Conservation (phyloP, 2,329 filamentous ascomycete species). For the Fusarium bactridioides region DNA sequence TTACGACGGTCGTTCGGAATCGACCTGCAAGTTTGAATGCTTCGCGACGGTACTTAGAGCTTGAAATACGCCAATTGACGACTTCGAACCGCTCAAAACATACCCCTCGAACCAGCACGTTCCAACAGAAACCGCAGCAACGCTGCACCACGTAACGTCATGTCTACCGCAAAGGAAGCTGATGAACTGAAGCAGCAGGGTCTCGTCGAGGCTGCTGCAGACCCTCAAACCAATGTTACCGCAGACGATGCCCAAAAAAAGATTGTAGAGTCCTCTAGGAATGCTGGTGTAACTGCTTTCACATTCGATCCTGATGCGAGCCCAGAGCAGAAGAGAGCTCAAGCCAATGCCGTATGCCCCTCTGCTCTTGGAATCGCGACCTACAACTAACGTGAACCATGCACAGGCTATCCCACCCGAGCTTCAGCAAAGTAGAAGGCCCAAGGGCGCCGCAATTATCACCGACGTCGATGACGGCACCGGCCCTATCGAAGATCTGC, state of each 20-base stretch:
- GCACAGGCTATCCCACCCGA: conserved; percentile 50
- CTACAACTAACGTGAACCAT: conserved; percentile 13
- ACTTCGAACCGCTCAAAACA: conserved; percentile 4
- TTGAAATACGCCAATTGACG: conserved; percentile 37
- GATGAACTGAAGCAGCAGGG: conserved; percentile 83
- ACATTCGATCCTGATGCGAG: conserved; percentile 87
- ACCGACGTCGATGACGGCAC: conserved; percentile 82
- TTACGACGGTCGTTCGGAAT: conserved; percentile 13
- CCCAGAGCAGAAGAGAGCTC: conserved; percentile 83
- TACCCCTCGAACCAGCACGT: conserved; percentile 9
- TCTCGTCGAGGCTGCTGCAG: conserved; percentile 76
- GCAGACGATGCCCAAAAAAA: conserved; percentile 76
- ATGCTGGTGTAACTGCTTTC: conserved; percentile 81
- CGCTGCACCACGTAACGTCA: conserved; percentile 36
- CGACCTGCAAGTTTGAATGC: conserved; percentile 28
- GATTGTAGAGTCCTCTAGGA: conserved; percentile 79
- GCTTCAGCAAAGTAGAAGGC: conserved; percentile 46
- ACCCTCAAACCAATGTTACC: conserved; percentile 73
- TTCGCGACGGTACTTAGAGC: conserved; percentile 18
- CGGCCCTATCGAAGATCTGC: conserved; percentile 77
- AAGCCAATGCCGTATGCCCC: conserved; percentile 74
- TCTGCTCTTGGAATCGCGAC: not conserved
- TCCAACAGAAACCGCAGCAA: conserved; percentile 18
- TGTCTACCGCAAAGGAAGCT: conserved; percentile 47
- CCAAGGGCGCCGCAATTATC: conserved; percentile 73